phyloP scores from a whole-genome alignment of 2,329 filamentous ascomycete genomes.

The Leptographium lundbergii region DNA sequence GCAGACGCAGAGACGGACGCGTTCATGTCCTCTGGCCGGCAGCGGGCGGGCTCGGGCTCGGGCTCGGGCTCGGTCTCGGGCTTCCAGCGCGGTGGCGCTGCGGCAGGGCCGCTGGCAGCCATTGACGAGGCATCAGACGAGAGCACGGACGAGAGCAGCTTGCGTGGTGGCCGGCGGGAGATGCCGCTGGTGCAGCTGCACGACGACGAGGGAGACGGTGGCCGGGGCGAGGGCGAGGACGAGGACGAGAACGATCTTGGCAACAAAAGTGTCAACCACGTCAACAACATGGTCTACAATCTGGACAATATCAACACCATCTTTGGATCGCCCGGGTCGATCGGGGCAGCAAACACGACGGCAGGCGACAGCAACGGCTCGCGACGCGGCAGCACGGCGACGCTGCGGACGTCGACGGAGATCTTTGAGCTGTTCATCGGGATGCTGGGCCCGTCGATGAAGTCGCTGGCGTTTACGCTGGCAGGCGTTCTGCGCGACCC shows the following conservation, averaged over 20 bases:
- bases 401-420: constrained; percentile 54
- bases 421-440: constrained; percentile 88
- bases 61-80: constrained; percentile 19
- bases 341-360: background rate
- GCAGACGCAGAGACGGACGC: background rate
- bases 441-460: constrained; percentile 85
- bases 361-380: background rate
- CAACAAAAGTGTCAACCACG: background rate
- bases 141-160: constrained; percentile 24
- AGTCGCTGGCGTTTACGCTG: constrained; percentile 84
- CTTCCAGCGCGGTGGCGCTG: constrained; percentile 26
- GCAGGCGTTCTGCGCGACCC: constrained; percentile 80
- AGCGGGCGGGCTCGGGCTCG: constrained; percentile 9
- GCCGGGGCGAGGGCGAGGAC: background rate
- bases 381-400: constrained; percentile 11
- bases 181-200: background rate
- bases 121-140: constrained; percentile 53
- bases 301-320: background rate
- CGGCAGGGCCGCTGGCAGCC: constrained; percentile 36
- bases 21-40: background rate
- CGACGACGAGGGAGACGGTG: background rate
- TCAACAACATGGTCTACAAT: background rate
- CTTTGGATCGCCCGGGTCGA: background rate
- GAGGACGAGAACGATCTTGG: background rate
- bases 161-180: constrained; percentile 15